A percentile compares a stretch with the other conserved stretches of the same genome.
These are phyloP conservation scores for Emmonsiellopsis sp. DNA, from an alignment of 2,329 filamentous ascomycete genomes.

Conservation along the genomic window DNA sequence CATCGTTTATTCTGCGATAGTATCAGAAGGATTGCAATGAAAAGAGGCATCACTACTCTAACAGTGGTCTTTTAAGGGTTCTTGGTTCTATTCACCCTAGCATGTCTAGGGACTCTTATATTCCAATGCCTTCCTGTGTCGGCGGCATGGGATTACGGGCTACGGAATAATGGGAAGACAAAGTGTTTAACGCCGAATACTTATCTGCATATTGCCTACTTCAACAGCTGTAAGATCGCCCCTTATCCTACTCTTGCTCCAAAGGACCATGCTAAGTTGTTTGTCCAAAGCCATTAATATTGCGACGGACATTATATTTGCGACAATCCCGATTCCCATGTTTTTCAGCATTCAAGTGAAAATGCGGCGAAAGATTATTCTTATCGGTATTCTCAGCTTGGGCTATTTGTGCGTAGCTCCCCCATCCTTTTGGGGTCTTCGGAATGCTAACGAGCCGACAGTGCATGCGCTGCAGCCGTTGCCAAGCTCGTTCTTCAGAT, in stretches of 20 bases:
- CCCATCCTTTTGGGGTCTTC: background rate
- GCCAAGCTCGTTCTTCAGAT: background rate
- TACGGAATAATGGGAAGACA: background rate
- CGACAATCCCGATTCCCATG: slow-evolving; percentile 4
- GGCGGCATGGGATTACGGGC: background rate
- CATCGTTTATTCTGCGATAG: background rate
- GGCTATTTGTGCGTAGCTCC: background rate
- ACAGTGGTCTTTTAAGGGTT: background rate
- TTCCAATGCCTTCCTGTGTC: background rate
- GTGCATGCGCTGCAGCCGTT: background rate
- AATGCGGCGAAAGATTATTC: background rate
- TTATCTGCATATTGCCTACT: background rate
- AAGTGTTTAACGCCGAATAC: background rate
- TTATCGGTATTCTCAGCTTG: slow-evolving; percentile 1
- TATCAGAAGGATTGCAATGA: too few species aligned
- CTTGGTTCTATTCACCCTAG: background rate
- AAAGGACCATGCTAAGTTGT: background rate
- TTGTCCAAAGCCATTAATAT: slow-evolving; percentile 1
- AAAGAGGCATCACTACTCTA: background rate
- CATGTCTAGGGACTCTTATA: background rate
- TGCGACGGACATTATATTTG: background rate
- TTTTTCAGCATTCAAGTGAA: background rate
- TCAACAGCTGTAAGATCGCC: slow-evolving; percentile 1
- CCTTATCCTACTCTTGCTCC: background rate
- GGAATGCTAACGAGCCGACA: background rate